Base-by-base conservation (phyloP, 352 stramenopile genomes). In the Hyaloperonospora brassicae region DNA sequence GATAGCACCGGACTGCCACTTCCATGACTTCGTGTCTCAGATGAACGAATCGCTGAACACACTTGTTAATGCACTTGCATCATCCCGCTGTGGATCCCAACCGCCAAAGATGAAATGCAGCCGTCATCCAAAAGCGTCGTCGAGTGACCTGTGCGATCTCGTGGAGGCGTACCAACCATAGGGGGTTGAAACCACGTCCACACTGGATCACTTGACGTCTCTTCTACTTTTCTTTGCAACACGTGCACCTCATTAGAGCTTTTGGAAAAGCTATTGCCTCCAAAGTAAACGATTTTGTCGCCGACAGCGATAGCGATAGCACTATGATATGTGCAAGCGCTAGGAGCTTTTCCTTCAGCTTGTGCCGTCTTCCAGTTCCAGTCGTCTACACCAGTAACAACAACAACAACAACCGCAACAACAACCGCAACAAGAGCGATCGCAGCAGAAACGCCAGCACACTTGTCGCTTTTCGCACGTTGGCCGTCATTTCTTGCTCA, bases 171-270 rank as follows among this genome's bases (percentile, higher is more conserved):
- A 2, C 93, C 93, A 25, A 72, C 72, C 5, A 91, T 76, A 34
- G 68, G 79, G 5, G 90, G 90, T 44, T 97, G 75, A 52, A 85
- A 87, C 93, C 93, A 98, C 42, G 68, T 69, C 87, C 89, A 97
- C 23, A 65, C 52, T 39, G 34, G 46, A 41, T 59, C 66, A 38
- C 42, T 51, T 6, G 23, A 25, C 21, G 45, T 59, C 39, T 60
- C 65, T 36, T 60, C 48, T 22, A 59, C 62, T 42, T 3, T 8
- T 31, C 79, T 85, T 51, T 94, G 80, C 50, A 98, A 76, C 5
- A 97, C 89, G 61, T 97, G 86, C 7, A 97, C 87, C 24, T 72
- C 79, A 63, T 96, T 87, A 61, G 97, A 98, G 60, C 86, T 94
- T 59, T 86, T 83, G 36, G 75, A 85, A 2, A 82, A 80, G 66